Percentiles rank a stretch among this genome's conserved stretches.
Evolutionary conservation across 2,329 filamentous ascomycete species (phyloP).

Genomic region (Aspergillus carbonarius): DNA sequence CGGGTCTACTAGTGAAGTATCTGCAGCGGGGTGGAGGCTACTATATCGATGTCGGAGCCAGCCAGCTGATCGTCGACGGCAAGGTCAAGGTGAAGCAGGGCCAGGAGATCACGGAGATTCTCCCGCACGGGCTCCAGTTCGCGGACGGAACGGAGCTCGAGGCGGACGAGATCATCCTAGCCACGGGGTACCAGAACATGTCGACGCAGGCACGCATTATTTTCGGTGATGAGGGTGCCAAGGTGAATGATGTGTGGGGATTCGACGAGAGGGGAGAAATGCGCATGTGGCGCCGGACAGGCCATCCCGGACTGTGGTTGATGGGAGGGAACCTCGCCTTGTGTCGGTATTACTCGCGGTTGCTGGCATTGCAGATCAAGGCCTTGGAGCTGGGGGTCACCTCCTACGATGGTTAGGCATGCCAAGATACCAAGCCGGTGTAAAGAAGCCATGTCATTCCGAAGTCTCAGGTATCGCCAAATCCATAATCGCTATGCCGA

Average conservation of each 20-base stretch:
- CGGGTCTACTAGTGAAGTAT: constrained; percentile 63
- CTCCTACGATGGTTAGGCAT: constrained; percentile 5
- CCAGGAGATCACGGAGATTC: constrained; percentile 56
- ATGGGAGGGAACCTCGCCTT: constrained; percentile 65
- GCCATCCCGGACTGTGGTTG: constrained; percentile 67
- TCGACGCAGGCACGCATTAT: constrained; percentile 58
- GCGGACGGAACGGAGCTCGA: constrained; percentile 59
- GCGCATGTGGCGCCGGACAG: constrained; percentile 61
- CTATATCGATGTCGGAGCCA: constrained; percentile 68
- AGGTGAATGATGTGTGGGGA: constrained; percentile 63
- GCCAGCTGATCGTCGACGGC: constrained; percentile 61
- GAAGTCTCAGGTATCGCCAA: too few relatives aligned
- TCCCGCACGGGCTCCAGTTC: constrained; percentile 51
- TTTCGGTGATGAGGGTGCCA: constrained; percentile 62
- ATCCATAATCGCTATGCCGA: too few relatives aligned
- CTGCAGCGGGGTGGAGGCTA: constrained; percentile 67
- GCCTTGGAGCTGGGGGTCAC: constrained; percentile 35
- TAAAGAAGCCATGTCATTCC: too few relatives aligned
- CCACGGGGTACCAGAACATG: constrained; percentile 66
- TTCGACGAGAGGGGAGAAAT: constrained; percentile 57
- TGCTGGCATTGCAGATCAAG: constrained; percentile 54
- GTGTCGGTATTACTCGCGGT: constrained; percentile 60
- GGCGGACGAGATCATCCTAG: constrained; percentile 65
- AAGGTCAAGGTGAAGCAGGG: constrained; percentile 66
- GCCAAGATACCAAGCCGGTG: background rate